phyloP scores from a whole-genome alignment of 768 basidiomycete genomes.

The Udeniomyces megalosporus region DNA sequence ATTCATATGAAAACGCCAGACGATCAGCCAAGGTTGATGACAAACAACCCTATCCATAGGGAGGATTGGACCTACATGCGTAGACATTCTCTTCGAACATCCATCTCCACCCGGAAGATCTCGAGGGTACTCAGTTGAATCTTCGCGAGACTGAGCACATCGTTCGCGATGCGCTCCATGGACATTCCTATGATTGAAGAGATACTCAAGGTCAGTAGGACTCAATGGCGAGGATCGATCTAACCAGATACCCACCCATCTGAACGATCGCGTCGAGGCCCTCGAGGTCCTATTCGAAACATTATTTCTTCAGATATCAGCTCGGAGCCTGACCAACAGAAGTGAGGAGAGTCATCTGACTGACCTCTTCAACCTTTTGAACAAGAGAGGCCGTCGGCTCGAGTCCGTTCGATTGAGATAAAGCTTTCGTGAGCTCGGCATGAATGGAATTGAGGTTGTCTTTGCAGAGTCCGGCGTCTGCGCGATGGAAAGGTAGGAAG shows the following conservation, averaged over 20 bases:
- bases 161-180: no score
- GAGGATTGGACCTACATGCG: slow-evolving; percentile 30
- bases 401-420: slow-evolving; percentile 1
- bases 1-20: background rate
- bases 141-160: background rate
- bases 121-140: slow-evolving; percentile 14
- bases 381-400: slow-evolving; percentile 12
- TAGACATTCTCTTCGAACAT: slow-evolving; percentile 29
- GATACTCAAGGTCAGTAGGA: no score
- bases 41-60: no score
- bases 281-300: slow-evolving; percentile 26
- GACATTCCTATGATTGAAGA: no score
- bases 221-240: no score
- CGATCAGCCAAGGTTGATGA: slow-evolving; percentile 13
- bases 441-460: background rate
- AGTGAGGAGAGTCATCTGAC: no score
- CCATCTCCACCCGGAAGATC: slow-evolving; percentile 24
- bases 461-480: background rate
- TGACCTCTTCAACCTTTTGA: slow-evolving; percentile 22
- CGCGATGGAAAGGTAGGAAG: no score
- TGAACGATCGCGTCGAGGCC: slow-evolving; percentile 32
- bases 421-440: background rate
- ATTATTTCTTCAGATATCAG: no score
- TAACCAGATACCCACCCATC: slow-evolving; percentile 30
- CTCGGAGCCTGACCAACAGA: no score